Base-by-base conservation (phyloP, 1,284 basidiomycete genomes). In the Thelephora terrestris region DNA sequence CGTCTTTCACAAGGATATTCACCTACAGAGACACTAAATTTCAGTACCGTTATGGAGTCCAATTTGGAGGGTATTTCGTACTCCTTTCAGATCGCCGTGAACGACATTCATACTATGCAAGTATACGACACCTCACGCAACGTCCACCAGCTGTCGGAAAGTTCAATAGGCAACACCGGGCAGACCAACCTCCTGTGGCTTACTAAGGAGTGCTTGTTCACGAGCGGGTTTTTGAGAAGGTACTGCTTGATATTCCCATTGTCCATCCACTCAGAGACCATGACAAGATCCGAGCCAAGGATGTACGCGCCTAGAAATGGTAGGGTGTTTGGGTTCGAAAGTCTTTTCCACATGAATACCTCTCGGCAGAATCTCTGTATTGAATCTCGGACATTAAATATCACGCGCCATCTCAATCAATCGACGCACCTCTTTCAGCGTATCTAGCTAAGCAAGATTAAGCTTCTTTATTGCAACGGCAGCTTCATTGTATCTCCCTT, bases 1-100 rank as follows among this genome's bases (percentile, higher is more conserved):
- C 24, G 24, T 63, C 55, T 42, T 25, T 45, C 4, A 66, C 50
- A 1, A 65, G 44, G 27, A 66, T 50, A 32, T 66, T 67, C 34
- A 52, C 53, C 61, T 62, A 16, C 12, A 17, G 32, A 25, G 14
- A 36, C 20, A n/a, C 27, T 29, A 21, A n/a, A 39, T 18, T 10
- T 9, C 4, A 27, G 25, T 27, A 9, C 9, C 9, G 9, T 27
- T 27, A 9, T 27, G 25, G 25, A 27, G 9, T 9, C 25, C 25
- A 27, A 4, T 27, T 27, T 9, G 9, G 5, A 4, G 25, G 9
- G 25, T 5, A 27, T 27, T 27, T 5, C 37, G 9, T 2, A 39
- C 37, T 4, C 37, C 37, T 23, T 39, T 39, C 16, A 39, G n/a
- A 39, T 39, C 37, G n/a, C 37, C 18, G 37, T 39, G 37, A 7